Conservation (phyloP, 1,284 basidiomycete genomes). For the Cutaneotrichosporon spelunceum region DNA sequence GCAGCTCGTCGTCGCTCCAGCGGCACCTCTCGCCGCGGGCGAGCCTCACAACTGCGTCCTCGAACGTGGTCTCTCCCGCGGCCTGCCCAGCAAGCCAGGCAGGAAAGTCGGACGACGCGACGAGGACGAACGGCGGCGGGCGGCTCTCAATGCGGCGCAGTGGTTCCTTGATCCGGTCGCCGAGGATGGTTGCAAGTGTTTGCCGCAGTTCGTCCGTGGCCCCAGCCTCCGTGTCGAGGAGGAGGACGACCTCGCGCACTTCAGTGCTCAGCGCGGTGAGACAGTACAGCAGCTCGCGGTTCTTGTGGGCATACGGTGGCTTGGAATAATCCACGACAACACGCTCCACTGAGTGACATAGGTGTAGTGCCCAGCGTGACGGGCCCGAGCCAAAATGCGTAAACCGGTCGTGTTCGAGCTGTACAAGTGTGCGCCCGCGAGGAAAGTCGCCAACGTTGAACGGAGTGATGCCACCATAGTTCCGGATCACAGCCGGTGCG, state of each 20-base stretch:
- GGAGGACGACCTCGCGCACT: constrained; percentile 4
- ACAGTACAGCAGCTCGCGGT: constrained; percentile 2
- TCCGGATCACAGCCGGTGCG: neutral
- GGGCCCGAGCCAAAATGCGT: neutral
- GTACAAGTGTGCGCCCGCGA: neutral
- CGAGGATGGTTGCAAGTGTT: neutral
- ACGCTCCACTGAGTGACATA: constrained; percentile 2
- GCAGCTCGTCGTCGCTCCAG: constrained; percentile 3
- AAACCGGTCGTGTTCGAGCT: neutral
- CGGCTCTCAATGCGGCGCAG: constrained; percentile 1
- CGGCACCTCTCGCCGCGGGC: neutral
- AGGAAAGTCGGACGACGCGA: neutral
- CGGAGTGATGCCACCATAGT: neutral
- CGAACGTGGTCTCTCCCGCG: neutral
- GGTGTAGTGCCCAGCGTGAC: neutral
- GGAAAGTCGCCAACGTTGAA: constrained; percentile 1
- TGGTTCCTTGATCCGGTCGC: neutral
- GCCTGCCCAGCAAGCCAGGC: neutral
- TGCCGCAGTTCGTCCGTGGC: neutral
- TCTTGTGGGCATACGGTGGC: neutral
- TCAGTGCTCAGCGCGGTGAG: neutral
- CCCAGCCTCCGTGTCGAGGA: neutral
- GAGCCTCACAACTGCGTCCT: neutral
- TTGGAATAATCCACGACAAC: neutral
- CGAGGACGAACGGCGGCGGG: neutral